Evolutionary conservation across 345 rosid species (phyloP).

Genomic region (Conringia planisiliqua): DNA sequence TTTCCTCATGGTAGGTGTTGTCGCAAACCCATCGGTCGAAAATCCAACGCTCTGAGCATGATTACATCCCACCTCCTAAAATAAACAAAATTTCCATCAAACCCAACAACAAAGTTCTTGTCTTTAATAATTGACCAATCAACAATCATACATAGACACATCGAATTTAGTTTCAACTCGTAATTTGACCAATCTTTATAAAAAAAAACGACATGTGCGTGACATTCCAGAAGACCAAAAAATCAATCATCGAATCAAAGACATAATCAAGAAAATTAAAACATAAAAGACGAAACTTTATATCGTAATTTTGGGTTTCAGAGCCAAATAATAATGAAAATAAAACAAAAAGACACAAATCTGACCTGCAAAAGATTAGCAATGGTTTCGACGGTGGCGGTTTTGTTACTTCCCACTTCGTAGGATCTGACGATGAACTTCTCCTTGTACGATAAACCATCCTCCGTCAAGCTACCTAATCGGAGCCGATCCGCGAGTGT

Average conservation of each 20-base stretch:
- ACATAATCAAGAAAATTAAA: neutral
- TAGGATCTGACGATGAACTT: conserved; percentile 78
- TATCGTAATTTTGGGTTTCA: neutral
- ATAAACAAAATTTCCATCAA: neutral
- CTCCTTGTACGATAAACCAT: conserved; percentile 83
- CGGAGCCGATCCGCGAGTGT: conserved; percentile 64
- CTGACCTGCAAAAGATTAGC: conserved; percentile 92
- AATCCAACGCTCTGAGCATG: conserved; percentile 94
- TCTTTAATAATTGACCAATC: neutral
- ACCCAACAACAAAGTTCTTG: neutral
- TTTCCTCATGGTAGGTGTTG: conserved; percentile 83
- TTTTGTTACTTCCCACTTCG: conserved; percentile 93
- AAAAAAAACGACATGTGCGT: conserved; percentile 3
- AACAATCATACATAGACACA: neutral
- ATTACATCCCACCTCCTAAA: conserved; percentile 89
- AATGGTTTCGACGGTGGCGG: conserved; percentile 85
- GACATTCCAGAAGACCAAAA: conserved; percentile 2
- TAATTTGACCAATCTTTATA: neutral
- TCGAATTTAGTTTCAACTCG: neutral
- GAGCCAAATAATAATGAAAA: neutral
- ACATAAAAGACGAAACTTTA: neutral
- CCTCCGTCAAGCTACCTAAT: conserved; percentile 64
- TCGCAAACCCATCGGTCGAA: conserved; percentile 94
- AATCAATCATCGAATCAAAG: conserved; percentile 3
- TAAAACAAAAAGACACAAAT: neutral